phyloP scores from a whole-genome alignment of 306 rosid genomes.

The Cucumis hystrix region DNA sequence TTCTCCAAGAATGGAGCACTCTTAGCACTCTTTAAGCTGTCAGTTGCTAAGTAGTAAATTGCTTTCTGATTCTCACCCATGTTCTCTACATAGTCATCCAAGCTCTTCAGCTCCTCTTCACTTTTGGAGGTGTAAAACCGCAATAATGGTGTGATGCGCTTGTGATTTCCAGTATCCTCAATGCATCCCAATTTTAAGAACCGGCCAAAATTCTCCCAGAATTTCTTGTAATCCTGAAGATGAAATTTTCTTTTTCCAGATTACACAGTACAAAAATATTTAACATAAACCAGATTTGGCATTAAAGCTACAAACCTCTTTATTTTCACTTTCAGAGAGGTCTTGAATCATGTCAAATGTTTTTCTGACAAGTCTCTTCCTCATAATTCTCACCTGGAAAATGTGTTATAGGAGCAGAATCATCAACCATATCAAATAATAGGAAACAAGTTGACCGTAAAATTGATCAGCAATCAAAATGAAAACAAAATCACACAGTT shows the following conservation, averaged over 20 bases:
- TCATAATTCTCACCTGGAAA: constrained; percentile 93
- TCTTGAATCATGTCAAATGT: constrained; percentile 98
- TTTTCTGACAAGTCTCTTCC: constrained; percentile 94
- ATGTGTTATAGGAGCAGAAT: not conserved
- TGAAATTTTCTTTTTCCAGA: constrained; percentile 1
- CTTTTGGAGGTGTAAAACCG: constrained; percentile 88
- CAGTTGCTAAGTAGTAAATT: constrained; percentile 87
- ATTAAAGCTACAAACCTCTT: constrained; percentile 46
- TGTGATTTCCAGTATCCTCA: constrained; percentile 93
- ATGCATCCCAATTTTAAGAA: constrained; percentile 79
- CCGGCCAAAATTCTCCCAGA: constrained; percentile 99
- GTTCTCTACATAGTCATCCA: constrained; percentile 87
- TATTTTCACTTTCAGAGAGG: constrained; percentile 72
- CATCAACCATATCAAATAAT: not conserved
- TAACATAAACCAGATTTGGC: not conserved
- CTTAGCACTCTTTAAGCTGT: constrained; percentile 95
- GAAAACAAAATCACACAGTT: not conserved
- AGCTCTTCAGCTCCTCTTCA: constrained; percentile 75
- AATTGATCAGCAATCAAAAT: not conserved
- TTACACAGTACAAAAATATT: constrained; percentile 7
- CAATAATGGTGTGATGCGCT: constrained; percentile 82
- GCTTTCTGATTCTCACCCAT: constrained; percentile 94
- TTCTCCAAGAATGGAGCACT: constrained; percentile 94
- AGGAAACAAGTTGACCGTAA: not conserved
- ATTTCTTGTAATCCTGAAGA: constrained; percentile 85